These are phyloP conservation scores for Golubevia pallescens DNA, from an alignment of 1,284 basidiomycete genomes.

Conservation along the genomic window DNA sequence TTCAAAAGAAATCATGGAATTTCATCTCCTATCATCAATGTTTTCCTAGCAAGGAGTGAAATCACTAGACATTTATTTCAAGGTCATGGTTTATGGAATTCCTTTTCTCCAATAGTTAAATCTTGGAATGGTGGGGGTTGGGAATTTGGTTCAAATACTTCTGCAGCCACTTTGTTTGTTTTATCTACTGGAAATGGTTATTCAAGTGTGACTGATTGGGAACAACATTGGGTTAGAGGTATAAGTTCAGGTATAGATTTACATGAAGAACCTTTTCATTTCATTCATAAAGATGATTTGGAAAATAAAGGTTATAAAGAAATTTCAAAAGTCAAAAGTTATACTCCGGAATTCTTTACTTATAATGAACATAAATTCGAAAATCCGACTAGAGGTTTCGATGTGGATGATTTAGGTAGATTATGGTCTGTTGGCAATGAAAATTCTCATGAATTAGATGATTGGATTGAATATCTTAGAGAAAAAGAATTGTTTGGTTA, in stretches of 20 bases:
- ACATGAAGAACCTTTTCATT: constrained; percentile 6
- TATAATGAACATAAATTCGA: constrained; percentile 19
- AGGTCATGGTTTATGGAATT: too few species aligned
- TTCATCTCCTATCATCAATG: too few species aligned
- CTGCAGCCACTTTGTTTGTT: too few species aligned
- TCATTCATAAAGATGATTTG: background rate
- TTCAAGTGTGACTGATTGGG: constrained; percentile 27
- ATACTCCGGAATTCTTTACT: constrained; percentile 36
- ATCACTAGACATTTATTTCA: too few species aligned
- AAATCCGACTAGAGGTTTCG: constrained; percentile 21
- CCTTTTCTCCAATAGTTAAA: too few species aligned
- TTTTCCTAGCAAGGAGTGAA: too few species aligned
- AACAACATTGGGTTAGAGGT: constrained; percentile 42
- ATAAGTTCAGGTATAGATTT: constrained; percentile 20
- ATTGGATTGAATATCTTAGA: constrained; percentile 5
- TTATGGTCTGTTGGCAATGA: constrained; percentile 23
- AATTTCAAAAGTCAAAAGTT: constrained; percentile 19
- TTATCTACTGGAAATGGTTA: too few species aligned
- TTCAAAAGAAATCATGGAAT: too few species aligned
- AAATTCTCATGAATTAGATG: background rate
- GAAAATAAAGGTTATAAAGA: background rate
- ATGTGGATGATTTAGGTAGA: constrained; percentile 25
- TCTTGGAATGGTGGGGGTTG: too few species aligned
- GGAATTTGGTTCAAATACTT: too few species aligned
- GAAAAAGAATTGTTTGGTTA: background rate